Base-by-base conservation (phyloP, 345 rosid species). In the Populus ilicifolia region DNA sequence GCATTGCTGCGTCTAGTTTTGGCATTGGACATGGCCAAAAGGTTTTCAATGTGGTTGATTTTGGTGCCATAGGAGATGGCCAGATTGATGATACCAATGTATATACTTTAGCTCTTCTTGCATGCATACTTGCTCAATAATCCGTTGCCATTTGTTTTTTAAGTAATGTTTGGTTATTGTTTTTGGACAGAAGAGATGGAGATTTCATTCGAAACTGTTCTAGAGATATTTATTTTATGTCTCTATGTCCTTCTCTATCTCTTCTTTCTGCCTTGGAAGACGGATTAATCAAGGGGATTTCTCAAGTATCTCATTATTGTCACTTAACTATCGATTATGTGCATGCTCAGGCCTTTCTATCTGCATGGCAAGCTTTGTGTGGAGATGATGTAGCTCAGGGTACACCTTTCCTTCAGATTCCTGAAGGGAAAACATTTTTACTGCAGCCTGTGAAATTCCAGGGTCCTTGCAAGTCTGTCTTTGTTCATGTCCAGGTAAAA, bases 381-480 rank as follows among this genome's bases (percentile, higher is more conserved):
- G 72, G 64, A 76, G 62, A 69, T 20, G 25, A 2, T 3, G 77
- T 44, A 71, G 29, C 5, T 62, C 12, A 13, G 5, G 82, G 44
- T 2, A 21, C 54, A 8, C 64, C 79, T 11, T 78, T 62, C 17
- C 83, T 86, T 3, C 46, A 29, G 8, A 75, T 80, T 11, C 83
- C 87, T 1, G 61, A 23, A 1, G 36, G 48, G 0, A 75, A 50
- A 50, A 71, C 38, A 33, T 86, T 86, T 78, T 36, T 69, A 8
- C 30, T 86, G 13, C 43, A 74, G 16, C 78, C 81, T n/a, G 1
- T 41, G 35, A 2, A 7, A 20, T 86, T 84, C 36, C 5, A 4
- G 1, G 87, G 89, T 33, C 86, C 89, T 20, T 86, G 89, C 75
- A 79, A 74, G 46, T 67, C 86, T 18, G 29, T 11, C 8, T 23